A percentile compares a stretch with the other conserved stretches of the same genome.
These are phyloP conservation scores for Acanthamoeba lugdunensis DNA, from an alignment of 208 protist genomes.

Conservation along the genomic window DNA sequence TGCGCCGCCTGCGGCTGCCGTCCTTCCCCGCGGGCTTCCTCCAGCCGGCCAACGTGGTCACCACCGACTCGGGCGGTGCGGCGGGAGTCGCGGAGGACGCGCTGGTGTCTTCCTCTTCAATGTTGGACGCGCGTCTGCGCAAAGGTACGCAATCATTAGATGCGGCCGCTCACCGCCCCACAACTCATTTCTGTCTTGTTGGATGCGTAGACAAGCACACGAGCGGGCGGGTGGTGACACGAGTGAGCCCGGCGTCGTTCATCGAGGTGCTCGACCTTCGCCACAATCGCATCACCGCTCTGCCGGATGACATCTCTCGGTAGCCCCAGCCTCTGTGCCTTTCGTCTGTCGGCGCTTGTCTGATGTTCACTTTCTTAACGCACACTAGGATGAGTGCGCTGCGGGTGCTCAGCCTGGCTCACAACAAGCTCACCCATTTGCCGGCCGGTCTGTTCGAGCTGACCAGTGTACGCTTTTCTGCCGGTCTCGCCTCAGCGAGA, in stretches of 20 bases:
- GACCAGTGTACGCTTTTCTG: constrained; percentile 21
- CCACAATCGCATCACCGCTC: constrained; percentile 18
- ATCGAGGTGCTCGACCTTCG: constrained; percentile 44
- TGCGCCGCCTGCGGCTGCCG: constrained; percentile 12
- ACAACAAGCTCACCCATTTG: constrained; percentile 38
- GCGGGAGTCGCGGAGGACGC: neutral
- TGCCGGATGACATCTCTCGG: constrained; percentile 21
- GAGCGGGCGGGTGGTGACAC: neutral
- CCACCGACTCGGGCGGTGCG: neutral
- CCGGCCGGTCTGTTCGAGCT: constrained; percentile 1
- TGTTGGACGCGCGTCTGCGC: constrained; percentile 31
- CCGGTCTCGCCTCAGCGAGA: too few relatives aligned
- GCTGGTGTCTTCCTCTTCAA: neutral
- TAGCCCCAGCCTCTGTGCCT: neutral
- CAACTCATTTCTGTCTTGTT: neutral
- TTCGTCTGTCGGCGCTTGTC: neutral
- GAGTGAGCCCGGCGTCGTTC: constrained; percentile 21
- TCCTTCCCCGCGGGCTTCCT: neutral
- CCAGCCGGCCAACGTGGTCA: neutral
- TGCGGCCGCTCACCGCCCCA: neutral
- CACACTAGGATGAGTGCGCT: neutral
- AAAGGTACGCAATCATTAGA: neutral
- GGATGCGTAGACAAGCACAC: neutral
- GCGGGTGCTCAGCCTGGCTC: constrained; percentile 34
- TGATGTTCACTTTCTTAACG: neutral